phyloP scores from a whole-genome alignment of 2,329 filamentous ascomycete genomes.

The Onygenales sp. region DNA sequence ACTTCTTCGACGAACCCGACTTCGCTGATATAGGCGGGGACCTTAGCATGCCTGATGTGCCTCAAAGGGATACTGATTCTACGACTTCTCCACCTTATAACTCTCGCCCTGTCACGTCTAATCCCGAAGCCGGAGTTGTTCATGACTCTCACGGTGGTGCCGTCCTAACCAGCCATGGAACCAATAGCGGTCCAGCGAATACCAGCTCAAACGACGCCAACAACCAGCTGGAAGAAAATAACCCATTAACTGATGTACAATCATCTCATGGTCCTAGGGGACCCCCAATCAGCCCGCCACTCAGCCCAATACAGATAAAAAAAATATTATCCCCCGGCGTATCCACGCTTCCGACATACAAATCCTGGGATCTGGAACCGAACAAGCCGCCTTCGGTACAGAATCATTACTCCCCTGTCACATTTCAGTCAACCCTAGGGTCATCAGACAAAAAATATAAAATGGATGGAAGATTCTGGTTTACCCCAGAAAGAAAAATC shows the following conservation, averaged over 20 bases:
- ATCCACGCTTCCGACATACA: not conserved
- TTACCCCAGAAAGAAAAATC: conserved; percentile 14
- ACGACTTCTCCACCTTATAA: not conserved
- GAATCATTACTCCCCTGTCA: conserved; percentile 43
- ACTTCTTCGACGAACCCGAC: conserved; percentile 52
- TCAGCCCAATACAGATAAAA: conserved; percentile 32
- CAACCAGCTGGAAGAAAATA: no score
- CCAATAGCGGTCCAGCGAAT: no score
- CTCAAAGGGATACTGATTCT: not conserved
- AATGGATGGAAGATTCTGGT: conserved; percentile 37
- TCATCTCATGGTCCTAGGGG: conserved; percentile 4
- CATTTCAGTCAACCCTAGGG: conserved; percentile 41
- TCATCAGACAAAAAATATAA: conserved; percentile 46
- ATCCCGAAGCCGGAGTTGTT: no score
- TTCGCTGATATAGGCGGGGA: conserved; percentile 13
- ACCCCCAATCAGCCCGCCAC: conserved; percentile 29
- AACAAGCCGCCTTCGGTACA: not conserved
- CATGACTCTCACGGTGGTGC: no score
- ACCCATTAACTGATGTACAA: no score
- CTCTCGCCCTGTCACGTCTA: not conserved
- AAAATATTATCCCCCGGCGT: conserved; percentile 35
- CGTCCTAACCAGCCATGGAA: no score
- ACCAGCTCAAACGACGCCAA: no score
- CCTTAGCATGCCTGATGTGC: not conserved
- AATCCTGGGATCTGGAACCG: not conserved